Base-by-base conservation (phyloP, 2,329 filamentous ascomycete species). In the Fusarium sp. region DNA sequence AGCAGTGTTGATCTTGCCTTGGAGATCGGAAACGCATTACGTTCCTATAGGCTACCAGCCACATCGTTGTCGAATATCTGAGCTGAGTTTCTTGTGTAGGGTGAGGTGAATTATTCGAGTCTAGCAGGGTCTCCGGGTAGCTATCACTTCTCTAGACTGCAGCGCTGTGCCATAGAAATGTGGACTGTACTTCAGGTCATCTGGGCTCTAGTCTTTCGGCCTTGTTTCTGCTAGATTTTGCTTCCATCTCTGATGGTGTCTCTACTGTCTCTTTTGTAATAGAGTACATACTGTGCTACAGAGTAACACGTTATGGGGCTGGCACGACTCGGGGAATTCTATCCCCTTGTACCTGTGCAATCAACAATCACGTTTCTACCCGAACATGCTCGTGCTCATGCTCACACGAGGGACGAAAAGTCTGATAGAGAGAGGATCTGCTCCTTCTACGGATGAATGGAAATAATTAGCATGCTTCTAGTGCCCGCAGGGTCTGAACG, bases 321-420 rank as follows among this genome's bases (percentile, higher is more conserved):
- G 40, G 48, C 61, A 73, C 61, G 54, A 65, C 52, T 75, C 73
- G 73, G 73, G 74, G 73, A 75, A 75, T 75, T 75, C 62, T 75
- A 57, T 53, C 47, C 54, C 60, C 56, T 66, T 66, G 69, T 74
- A 57, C 56, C 55, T 75, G 69, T 75, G 70, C 52, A 32, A 73
- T 69, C 44, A 59, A 45, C 18, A 54, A 62, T 61, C 47, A 41
- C 57, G 58, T 65, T 56, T 54, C 69, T 64, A 61, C 67, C 54
- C 65, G 51, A 51, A 32, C 27, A 29, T 44, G 32, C 22, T 65
- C 57, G 41, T 24, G 6, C 27, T 29, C 24, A 29, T 47, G 32
- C 20, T 41, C 18, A 20, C 25, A 40, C 40, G 18, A 52, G 49
- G 49, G 34, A 41, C 41, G 18, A 41, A 20, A 20, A 52, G 14